Percentiles rank a stretch among this genome's conserved stretches.
These are phyloP conservation scores for Fomitopsis palustris DNA, from an alignment of 1,284 basidiomycete species.

Conservation along the genomic window DNA sequence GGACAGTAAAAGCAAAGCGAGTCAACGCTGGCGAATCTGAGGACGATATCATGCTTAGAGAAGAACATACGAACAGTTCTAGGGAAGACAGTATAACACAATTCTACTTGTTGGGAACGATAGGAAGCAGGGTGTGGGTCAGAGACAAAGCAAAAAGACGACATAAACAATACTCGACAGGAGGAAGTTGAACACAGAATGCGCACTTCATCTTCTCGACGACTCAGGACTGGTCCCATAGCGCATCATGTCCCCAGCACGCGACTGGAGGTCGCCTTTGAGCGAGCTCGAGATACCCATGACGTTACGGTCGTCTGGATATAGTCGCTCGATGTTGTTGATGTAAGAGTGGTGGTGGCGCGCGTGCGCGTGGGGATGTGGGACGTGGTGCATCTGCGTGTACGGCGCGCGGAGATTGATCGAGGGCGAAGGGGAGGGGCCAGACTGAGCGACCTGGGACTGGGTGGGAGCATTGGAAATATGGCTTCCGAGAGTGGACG, in stretches of 20 bases:
- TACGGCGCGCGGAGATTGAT: slow-evolving; percentile 53
- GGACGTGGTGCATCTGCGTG: slow-evolving; percentile 68
- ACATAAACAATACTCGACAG: slow-evolving; percentile 4
- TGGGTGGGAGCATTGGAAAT: slow-evolving; percentile 11
- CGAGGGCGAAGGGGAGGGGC: slow-evolving; percentile 9
- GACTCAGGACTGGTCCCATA: slow-evolving; percentile 31
- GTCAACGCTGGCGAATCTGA: background rate
- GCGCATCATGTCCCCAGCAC: slow-evolving; percentile 45
- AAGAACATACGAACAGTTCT: background rate
- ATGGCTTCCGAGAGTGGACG: slow-evolving; percentile 5
- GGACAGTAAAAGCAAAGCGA: background rate
- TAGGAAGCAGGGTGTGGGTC: background rate
- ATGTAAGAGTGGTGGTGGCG: slow-evolving; percentile 52
- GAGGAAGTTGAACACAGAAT: background rate
- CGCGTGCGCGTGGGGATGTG: slow-evolving; percentile 72
- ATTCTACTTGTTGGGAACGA: background rate
- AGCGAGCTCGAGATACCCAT: slow-evolving; percentile 23
- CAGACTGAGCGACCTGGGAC: slow-evolving; percentile 6
- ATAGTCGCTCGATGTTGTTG: slow-evolving; percentile 44
- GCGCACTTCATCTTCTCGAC: slow-evolving; percentile 1
- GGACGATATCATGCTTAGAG: background rate
- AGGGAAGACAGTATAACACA: background rate
- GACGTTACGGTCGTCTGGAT: slow-evolving; percentile 31
- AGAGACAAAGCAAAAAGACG: background rate
- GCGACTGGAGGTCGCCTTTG: slow-evolving; percentile 38